Conservation (phyloP, 768 basidiomycete genomes). For the Macrolepiota dolichaula region DNA sequence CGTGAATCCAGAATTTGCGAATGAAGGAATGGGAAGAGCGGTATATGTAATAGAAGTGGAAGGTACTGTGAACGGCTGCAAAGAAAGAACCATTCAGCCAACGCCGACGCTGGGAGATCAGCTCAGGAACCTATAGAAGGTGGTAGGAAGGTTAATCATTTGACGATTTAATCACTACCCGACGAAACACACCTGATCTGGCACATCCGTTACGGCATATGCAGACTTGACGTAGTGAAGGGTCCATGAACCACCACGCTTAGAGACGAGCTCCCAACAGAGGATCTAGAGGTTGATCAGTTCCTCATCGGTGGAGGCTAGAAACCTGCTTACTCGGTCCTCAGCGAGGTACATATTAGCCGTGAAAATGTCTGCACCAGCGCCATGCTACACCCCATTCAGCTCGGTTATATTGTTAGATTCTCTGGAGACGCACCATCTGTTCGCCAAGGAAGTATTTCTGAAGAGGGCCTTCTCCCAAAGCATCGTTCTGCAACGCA, state of each 20-base stretch:
- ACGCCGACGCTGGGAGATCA: constrained; percentile 91
- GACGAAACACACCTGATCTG: constrained; percentile 62
- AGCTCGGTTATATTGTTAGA: background rate
- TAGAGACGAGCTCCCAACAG: constrained; percentile 98
- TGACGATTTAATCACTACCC: background rate
- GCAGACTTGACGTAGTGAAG: constrained; percentile 97
- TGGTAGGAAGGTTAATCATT: background rate
- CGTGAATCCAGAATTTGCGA: constrained; percentile 91
- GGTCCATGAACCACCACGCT: constrained; percentile 85
- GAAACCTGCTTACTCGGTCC: constrained; percentile 54
- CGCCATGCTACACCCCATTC: constrained; percentile 54
- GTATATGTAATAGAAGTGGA: constrained; percentile 96
- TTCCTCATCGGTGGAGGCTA: background rate
- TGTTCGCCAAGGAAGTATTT: constrained; percentile 98
- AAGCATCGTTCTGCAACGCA: constrained; percentile 81
- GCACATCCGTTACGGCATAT: constrained; percentile 90
- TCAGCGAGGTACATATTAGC: constrained; percentile 97
- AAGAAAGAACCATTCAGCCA: constrained; percentile 99
- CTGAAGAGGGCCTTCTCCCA: constrained; percentile 84
- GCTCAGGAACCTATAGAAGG: constrained; percentile 67
- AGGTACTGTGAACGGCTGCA: constrained; percentile 86
- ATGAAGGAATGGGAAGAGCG: constrained; percentile 79
- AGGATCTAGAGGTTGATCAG: constrained; percentile 57
- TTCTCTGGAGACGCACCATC: constrained; percentile 48
- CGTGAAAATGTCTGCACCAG: constrained; percentile 87